A percentile compares a stretch with the other conserved stretches of the same genome.
Evolutionary conservation across 805 yeast genomes (phyloP).

Genomic region (Lipomyces yamadae): DNA sequence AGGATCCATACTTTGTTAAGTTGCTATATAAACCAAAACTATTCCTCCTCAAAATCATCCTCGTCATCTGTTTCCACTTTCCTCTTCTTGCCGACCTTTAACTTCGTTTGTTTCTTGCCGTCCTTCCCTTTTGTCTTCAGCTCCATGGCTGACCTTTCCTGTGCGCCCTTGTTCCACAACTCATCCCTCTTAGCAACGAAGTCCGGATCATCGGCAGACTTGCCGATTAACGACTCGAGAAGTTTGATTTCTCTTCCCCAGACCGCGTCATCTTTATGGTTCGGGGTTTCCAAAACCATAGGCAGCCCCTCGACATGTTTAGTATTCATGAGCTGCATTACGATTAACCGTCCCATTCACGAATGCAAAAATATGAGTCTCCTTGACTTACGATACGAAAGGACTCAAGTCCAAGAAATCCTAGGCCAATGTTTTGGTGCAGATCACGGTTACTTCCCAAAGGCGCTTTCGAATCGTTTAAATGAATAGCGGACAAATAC

Average conservation of each 20-base stretch:
- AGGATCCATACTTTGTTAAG: neutral
- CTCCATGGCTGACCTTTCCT: conserved; percentile 54
- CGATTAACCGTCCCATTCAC: neutral
- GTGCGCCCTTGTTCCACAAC: conserved; percentile 64
- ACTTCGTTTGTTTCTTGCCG: conserved; percentile 13
- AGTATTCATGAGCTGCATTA: conserved; percentile 63
- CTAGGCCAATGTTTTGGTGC: conserved; percentile 87
- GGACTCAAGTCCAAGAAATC: conserved; percentile 84
- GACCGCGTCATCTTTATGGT: conserved; percentile 53
- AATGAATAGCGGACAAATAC: conserved; percentile 78
- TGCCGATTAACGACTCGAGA: conserved; percentile 79
- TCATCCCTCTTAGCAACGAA: conserved; percentile 54
- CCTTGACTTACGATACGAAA: conserved; percentile 58
- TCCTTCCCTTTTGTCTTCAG: conserved; percentile 14
- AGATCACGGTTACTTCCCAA: conserved; percentile 86
- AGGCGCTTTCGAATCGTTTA: conserved; percentile 96
- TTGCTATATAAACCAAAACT: neutral
- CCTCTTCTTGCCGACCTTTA: conserved; percentile 19
- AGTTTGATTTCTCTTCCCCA: conserved; percentile 53
- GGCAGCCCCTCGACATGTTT: conserved; percentile 69
- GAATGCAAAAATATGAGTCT: neutral
- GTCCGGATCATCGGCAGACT: conserved; percentile 58
- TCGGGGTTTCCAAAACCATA: conserved; percentile 84
- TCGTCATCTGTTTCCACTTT: conserved; percentile 14
- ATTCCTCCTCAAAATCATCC: conserved; percentile 13